Base-by-base conservation (phyloP, 495 filamentous ascomycete species). In the Halenospora varia region DNA sequence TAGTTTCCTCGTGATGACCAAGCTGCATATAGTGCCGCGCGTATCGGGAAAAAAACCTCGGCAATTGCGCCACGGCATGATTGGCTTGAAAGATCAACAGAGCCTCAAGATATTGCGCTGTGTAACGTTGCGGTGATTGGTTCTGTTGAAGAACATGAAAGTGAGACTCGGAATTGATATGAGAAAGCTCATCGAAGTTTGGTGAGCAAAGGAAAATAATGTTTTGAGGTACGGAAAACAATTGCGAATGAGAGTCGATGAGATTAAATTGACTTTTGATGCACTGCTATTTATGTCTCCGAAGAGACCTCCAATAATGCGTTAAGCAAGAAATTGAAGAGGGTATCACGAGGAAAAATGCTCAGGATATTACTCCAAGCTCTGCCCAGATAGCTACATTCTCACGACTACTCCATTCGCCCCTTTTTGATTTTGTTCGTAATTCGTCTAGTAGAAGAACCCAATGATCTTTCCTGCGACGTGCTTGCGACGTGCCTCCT, bases 401-500 rank as follows among this genome's bases (percentile, higher is more conserved):
- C 49, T 22, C 50, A 51, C 62, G 58, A 57, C 46, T 57, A 58
- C 53, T 60, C 63, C 57, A 53, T 49, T 63, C 62, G 49, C 64
- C 57, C 42, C 45, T 40, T 54, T 52, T 23, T 46, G 56, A 58
- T 44, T 54, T 56, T 35, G 45, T 44, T 25, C 25, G 9, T 51
- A 59, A 51, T 70, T 77, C 47, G 9, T 23, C 47, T 91, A 95
- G 81, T 96, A 95, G 83, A 96, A 95, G 86, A 96, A 96, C 60
- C 91, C 91, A 64, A 95, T 83, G 76, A 96, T 89, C 84, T 96
- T 96, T 75, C 92, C 92, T 66, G 90, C 84, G 71, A 93, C 90
- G 80, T 97, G 94, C 83, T 97, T 97, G 75, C 94, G 82, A 72
- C 94, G 84, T 59, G 94, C 94, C 85, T 98, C 94, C 82, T 97